Evolutionary conservation across 2,329 filamentous ascomycete genomes (phyloP), one percentile per base, ranked within the genome.

Genomic region (Alternaria conjuncta): DNA sequence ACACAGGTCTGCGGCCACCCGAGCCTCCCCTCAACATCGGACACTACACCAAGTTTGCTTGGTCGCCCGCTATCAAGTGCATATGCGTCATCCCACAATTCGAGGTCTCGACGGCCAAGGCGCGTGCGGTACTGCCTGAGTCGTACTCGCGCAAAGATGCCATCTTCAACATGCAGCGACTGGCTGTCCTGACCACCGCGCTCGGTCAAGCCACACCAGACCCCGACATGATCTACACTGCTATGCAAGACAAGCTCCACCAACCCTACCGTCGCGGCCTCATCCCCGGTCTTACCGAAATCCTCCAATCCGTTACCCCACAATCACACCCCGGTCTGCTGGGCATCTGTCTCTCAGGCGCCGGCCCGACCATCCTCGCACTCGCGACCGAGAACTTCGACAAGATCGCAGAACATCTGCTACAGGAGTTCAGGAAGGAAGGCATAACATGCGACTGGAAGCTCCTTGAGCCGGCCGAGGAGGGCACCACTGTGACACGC

Each of bases 171-270:
- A 86, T 98, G 73, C 96, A 98, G 82, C 88, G 96, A 69, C 93
- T 97, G 79, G 94, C 95, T 3, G 87, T 99, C 54, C 87, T 99
- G 12, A 94, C 95, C 30, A 93, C 94, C 11, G 94, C 94, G 1
- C 86, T 99, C 49, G 94, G 94, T 68, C 90, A 93, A 79, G 95
- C 92, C 8, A 95, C 96, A 10, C 95, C 94, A 2, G 92, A 97
- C 77, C 91, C 96, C 21, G 91, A 96, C 73, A 91, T 97, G 81
- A 99, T 99, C 79, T 96, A 96, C 83, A 89, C 96, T 51, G 95
- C 94, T 50, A 99, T 99, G 96, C 96, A 98, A 83, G 96, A 99
- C 84, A 97, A 94, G 82, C 89, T 99, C 65, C 96, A 99, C 83
- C 96, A 99, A 82, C 96, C 94, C 46, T 98, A 99, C 84, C 91